Evolutionary conservation across 2,329 filamentous ascomycete genomes (phyloP).

Genomic region (Penicillium sp.): DNA sequence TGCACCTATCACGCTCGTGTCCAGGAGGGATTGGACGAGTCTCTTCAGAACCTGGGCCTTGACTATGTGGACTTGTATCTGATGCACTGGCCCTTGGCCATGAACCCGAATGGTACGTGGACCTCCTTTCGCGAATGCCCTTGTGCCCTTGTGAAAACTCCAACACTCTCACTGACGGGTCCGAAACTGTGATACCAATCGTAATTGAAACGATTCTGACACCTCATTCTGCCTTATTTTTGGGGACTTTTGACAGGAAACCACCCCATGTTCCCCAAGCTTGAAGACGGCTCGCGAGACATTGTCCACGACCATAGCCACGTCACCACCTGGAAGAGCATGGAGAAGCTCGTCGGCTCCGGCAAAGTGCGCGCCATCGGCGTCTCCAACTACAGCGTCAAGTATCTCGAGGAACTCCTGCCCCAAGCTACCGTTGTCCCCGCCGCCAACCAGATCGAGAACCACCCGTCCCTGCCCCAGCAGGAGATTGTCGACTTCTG

Average conservation of each 20-base stretch:
- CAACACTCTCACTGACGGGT: neutral
- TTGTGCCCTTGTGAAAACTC: no score
- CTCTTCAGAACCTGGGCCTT: conserved; percentile 65
- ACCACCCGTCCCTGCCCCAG: conserved; percentile 63
- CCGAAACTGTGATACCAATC: no score
- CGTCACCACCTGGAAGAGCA: conserved; percentile 67
- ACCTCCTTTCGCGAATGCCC: neutral
- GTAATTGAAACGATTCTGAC: no score
- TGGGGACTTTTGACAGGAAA: conserved; percentile 19
- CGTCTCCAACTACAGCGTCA: conserved; percentile 53
- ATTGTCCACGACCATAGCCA: conserved; percentile 64
- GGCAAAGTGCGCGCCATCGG: conserved; percentile 55
- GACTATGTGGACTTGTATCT: conserved; percentile 78
- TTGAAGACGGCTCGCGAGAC: conserved; percentile 66
- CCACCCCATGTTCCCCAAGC: conserved; percentile 59
- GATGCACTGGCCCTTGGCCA: conserved; percentile 73
- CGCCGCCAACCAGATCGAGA: conserved; percentile 74
- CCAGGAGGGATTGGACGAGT: conserved; percentile 65
- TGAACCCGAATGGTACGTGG: conserved; percentile 64
- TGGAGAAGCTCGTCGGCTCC: conserved; percentile 53
- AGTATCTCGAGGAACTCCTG: conserved; percentile 51
- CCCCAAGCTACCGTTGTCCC: conserved; percentile 56
- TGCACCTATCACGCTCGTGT: conserved; percentile 68
- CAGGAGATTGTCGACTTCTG: conserved; percentile 49
- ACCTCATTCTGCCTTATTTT: no score